Evolutionary conservation across 352 stramenopile genomes (phyloP).

Genomic region (Phytophthora agathidicida): DNA sequence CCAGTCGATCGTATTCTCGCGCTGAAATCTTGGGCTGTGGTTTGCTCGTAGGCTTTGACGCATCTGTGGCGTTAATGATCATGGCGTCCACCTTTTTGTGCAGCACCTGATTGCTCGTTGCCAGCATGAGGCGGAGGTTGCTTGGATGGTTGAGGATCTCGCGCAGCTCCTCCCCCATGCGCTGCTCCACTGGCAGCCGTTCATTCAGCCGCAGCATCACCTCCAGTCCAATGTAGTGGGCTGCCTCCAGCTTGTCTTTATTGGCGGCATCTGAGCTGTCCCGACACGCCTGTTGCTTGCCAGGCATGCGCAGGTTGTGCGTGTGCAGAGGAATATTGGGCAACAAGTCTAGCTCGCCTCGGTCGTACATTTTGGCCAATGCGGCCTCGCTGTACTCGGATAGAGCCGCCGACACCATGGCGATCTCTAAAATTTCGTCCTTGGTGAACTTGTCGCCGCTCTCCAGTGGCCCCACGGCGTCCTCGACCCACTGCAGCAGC

Average conservation of each 20-base stretch:
- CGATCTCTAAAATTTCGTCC: constrained; percentile 46
- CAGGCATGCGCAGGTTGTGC: constrained; percentile 41
- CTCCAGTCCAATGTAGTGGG: constrained; percentile 53
- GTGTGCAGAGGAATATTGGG: constrained; percentile 47
- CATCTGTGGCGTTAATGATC: constrained; percentile 31
- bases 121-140: constrained; percentile 49
- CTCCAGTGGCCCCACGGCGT: constrained; percentile 33
- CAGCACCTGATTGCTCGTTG: constrained; percentile 43
- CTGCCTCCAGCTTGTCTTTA: constrained; percentile 46
- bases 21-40: constrained; percentile 23
- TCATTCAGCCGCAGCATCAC: constrained; percentile 56
- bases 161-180: constrained; percentile 49
- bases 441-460: constrained; percentile 31
- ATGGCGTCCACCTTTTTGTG: constrained; percentile 54
- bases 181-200: constrained; percentile 36
- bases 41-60: neutral
- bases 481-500: constrained; percentile 38
- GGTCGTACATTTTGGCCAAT: constrained; percentile 34
- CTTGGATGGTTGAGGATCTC: constrained; percentile 49
- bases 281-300: constrained; percentile 47
- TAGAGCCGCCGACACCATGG: constrained; percentile 46
- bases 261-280: constrained; percentile 39
- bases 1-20: constrained; percentile 43
- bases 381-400: constrained; percentile 36
- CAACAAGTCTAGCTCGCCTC: constrained; percentile 39